A percentile compares a stretch with the other conserved stretches of the same genome.
Conservation (phyloP, 495 filamentous ascomycete species). For the Neurospora africana region DNA sequence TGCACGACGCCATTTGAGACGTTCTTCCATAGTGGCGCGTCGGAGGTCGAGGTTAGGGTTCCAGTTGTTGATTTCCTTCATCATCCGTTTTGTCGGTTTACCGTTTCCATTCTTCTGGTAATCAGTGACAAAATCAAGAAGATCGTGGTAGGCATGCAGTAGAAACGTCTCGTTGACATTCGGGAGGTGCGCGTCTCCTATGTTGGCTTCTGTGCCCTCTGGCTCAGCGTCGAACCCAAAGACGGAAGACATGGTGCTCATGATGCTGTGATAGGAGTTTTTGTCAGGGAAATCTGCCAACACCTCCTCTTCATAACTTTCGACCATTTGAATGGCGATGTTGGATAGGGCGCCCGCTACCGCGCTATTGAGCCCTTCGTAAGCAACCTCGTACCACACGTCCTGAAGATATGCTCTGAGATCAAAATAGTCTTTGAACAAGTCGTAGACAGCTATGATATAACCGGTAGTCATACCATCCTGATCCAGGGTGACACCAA, state of each 20-base stretch:
- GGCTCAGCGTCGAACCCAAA: slow-evolving; percentile 6
- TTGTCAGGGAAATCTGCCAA: slow-evolving; percentile 32
- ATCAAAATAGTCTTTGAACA: slow-evolving; percentile 20
- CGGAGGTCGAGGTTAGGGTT: slow-evolving; percentile 33
- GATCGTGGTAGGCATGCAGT: slow-evolving; percentile 26
- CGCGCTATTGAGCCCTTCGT: slow-evolving; percentile 33
- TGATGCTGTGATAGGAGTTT: slow-evolving; percentile 28
- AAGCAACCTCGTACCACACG: slow-evolving; percentile 37
- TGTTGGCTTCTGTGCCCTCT: not conserved
- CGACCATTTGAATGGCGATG: slow-evolving; percentile 29
- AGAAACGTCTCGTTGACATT: slow-evolving; percentile 34
- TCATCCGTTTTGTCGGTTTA: slow-evolving; percentile 36
- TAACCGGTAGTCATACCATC: slow-evolving; percentile 22
- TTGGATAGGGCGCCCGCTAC: slow-evolving; percentile 35
- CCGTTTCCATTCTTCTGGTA: slow-evolving; percentile 34
- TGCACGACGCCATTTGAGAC: slow-evolving; percentile 32
- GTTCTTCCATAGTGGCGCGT: slow-evolving; percentile 23
- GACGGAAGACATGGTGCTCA: slow-evolving; percentile 27
- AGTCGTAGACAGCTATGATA: slow-evolving; percentile 28
- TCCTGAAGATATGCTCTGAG: slow-evolving; percentile 28
- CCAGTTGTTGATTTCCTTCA: slow-evolving; percentile 29
- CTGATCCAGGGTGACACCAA: slow-evolving; percentile 27
- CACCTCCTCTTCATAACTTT: slow-evolving; percentile 20
- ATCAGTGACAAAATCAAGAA: slow-evolving; percentile 37
- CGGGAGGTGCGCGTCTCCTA: slow-evolving; percentile 8